Evolutionary conservation across 371 early-diverging fungal species (phyloP).

Genomic region (Entomophthora muscae): DNA sequence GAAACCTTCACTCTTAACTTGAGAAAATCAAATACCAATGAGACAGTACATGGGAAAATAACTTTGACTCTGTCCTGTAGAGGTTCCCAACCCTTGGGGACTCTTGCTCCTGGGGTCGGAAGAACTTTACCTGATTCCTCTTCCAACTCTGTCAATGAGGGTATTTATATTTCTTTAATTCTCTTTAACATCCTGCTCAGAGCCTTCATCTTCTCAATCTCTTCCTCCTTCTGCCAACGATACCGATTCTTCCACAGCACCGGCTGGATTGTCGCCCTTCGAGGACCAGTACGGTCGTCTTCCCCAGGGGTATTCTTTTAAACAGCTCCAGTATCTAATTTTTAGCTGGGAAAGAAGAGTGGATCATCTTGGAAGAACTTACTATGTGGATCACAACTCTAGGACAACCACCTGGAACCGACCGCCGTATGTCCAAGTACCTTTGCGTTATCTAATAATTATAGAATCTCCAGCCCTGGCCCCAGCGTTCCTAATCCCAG

Average conservation of each 20-base stretch:
- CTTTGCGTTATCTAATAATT: slow-evolving; percentile 14
- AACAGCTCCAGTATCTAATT: too few species aligned
- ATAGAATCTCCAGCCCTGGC: slow-evolving; percentile 6
- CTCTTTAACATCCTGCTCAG: background rate
- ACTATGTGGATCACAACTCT: slow-evolving; percentile 54
- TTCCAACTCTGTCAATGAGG: slow-evolving; percentile 7
- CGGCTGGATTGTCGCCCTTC: slow-evolving; percentile 19
- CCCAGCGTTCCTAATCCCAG: slow-evolving; percentile 12
- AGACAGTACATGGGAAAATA: slow-evolving; percentile 69
- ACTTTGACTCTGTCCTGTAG: slow-evolving; percentile 36
- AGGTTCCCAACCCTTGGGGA: background rate
- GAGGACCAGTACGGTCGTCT: slow-evolving; percentile 45
- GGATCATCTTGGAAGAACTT: slow-evolving; percentile 41
- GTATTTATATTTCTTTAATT: background rate
- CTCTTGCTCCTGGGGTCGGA: slow-evolving; percentile 11
- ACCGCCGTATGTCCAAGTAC: slow-evolving; percentile 11
- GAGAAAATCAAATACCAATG: slow-evolving; percentile 59
- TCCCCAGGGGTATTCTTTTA: slow-evolving; percentile 58
- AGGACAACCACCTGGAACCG: slow-evolving; percentile 54
- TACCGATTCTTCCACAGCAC: slow-evolving; percentile 13
- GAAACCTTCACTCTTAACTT: slow-evolving; percentile 76
- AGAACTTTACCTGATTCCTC: slow-evolving; percentile 13
- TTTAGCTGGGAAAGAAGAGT: slow-evolving; percentile 50
- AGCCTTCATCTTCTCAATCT: slow-evolving; percentile 6
- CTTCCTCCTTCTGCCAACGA: slow-evolving; percentile 10